A percentile compares a stretch with the other conserved stretches of the same genome.
These are phyloP conservation scores for Hygrophila difformis DNA, from an alignment of 257 asterid species.

Conservation along the genomic window DNA sequence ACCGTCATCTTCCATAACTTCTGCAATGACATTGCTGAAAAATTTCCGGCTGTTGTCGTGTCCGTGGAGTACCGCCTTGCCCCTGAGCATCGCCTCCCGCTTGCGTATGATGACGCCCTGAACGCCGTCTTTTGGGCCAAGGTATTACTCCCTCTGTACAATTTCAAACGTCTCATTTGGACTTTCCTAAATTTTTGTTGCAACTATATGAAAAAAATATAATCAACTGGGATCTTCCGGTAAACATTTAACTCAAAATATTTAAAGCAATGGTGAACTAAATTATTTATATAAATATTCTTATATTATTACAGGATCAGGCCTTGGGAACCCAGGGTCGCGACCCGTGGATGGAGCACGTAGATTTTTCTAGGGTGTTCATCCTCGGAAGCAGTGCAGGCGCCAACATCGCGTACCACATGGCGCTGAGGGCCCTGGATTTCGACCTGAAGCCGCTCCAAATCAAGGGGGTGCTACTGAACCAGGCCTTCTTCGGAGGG, in stretches of 20 bases:
- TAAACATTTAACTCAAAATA: no score
- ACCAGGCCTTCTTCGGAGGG: conserved; percentile 1
- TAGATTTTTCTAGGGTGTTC: background rate
- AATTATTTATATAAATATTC: no score
- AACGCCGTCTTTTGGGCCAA: background rate
- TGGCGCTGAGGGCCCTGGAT: background rate
- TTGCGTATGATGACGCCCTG: background rate
- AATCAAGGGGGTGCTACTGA: background rate
- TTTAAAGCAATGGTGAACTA: no score
- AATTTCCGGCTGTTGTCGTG: background rate
- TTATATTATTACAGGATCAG: no score
- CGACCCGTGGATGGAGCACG: conserved; percentile 4
- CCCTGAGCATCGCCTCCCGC: conserved; percentile 1
- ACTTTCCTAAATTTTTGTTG: no score
- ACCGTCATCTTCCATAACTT: conserved; percentile 5
- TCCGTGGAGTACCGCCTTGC: conserved; percentile 7
- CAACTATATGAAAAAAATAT: no score
- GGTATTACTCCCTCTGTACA: no score
- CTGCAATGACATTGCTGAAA: background rate
- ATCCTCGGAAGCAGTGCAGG: background rate
- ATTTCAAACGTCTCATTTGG: no score
- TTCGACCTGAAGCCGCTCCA: background rate
- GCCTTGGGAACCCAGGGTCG: background rate
- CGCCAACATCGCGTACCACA: conserved; percentile 1
- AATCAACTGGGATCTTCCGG: no score